These are phyloP conservation scores for Pichia sorboxylosa DNA, from an alignment of 1,139 yeast genomes.

Conservation along the genomic window DNA sequence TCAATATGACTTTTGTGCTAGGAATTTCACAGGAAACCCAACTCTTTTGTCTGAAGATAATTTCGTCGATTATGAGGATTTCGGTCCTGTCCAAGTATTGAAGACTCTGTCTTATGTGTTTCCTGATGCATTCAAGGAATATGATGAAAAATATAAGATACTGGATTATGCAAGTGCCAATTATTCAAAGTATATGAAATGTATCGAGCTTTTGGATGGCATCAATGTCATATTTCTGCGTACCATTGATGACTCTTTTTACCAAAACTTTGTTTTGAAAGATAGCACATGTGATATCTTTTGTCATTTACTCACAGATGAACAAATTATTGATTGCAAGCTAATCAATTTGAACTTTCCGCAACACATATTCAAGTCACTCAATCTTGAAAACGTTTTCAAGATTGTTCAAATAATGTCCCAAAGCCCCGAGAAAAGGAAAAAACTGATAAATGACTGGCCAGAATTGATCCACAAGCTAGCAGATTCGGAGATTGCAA, in stretches of 20 bases:
- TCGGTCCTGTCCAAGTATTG: slow-evolving; percentile 8
- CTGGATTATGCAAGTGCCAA: slow-evolving; percentile 12
- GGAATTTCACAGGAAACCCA: slow-evolving; percentile 10
- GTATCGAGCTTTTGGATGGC: slow-evolving; percentile 15
- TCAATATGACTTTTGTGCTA: slow-evolving; percentile 16
- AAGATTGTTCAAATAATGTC: slow-evolving; percentile 13
- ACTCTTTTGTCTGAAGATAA: slow-evolving; percentile 8
- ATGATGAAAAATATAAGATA: slow-evolving; percentile 14
- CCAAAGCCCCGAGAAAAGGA: slow-evolving; percentile 5
- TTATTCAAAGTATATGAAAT: slow-evolving; percentile 10
- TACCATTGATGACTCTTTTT: slow-evolving; percentile 6
- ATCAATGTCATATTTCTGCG: slow-evolving; percentile 14
- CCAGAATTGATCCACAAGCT: slow-evolving; percentile 15
- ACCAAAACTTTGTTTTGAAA: slow-evolving; percentile 1
- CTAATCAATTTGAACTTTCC: slow-evolving; percentile 8
- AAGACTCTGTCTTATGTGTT: slow-evolving; percentile 13
- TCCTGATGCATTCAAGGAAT: slow-evolving; percentile 10
- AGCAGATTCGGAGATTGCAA: slow-evolving; percentile 14
- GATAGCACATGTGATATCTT: slow-evolving; percentile 4
- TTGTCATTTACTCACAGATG: slow-evolving; percentile 4
- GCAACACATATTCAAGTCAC: slow-evolving; percentile 5
- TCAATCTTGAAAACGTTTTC: slow-evolving; percentile 14
- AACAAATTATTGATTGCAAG: slow-evolving; percentile 3
- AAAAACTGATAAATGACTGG: slow-evolving; percentile 13
- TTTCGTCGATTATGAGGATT: slow-evolving; percentile 12